Base-by-base conservation (phyloP, 1,284 basidiomycete species). In the Ceratobasidium sp. region DNA sequence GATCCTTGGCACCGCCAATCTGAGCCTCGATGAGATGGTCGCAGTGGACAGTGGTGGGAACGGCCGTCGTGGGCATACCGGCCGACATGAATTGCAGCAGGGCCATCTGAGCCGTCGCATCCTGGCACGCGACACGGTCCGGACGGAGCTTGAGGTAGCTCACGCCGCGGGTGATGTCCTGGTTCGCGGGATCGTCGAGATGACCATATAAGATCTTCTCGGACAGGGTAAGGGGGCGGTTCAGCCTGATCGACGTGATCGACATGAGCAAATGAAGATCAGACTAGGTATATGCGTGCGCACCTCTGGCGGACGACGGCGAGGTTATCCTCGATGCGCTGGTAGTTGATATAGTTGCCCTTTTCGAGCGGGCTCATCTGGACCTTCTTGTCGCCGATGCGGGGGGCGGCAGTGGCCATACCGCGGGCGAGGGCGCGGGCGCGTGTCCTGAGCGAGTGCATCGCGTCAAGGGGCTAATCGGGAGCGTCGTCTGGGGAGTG, bases 41-140 rank as follows among this genome's bases (percentile, higher is more conserved):
- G 85, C 98, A 99, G 90, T 98, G 96, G 77, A 98, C 96, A 80
- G 97, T 98, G 81, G 97, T 97, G 65, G 98, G 97, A 81, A 99
- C 97, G 78, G 97, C 96, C 67, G 95, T 96, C 74, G 96, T 97
- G 85, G 96, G 96, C 89, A 99, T 96, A 82, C 97, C 97, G 38
- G 98, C 97, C 68, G 97, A 98, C 98, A 99, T 99, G 91, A 99
- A 99, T 89, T 99, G 97, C 82, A 99, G 91, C 80, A 99, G 91
- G 54, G 98, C 98, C 98, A 99, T 99, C 93, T 99, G 86, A 77
- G 96, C 96, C 75, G 96, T 98, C 81, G 96, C 96, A 91, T 99
- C 98, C 89, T 99, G 98, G 89, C 97, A 99, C 77, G 98, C 97
- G 81, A 99, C 98, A 83, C 98, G 96, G 87, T 98, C 97, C 70